These are phyloP conservation scores for Eryngium alpinum DNA, from an alignment of 140 eudicot species.

Conservation along the genomic window DNA sequence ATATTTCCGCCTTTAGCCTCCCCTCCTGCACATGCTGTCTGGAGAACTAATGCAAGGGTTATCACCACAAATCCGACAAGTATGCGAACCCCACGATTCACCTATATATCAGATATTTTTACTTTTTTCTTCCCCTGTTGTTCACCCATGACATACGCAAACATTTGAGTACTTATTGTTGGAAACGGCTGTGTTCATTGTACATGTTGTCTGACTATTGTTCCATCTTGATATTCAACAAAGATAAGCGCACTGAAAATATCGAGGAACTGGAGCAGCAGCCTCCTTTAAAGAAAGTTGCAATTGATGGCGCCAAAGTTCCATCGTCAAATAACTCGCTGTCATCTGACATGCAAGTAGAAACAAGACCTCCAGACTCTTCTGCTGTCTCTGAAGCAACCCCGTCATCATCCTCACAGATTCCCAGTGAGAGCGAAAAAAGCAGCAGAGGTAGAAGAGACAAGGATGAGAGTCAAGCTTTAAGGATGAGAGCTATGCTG, in stretches of 20 bases:
- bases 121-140: neutral
- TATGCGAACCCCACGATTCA: conserved; percentile 14
- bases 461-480: conserved; percentile 21
- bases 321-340: conserved; percentile 24
- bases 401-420: conserved; percentile 23
- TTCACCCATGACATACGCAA: neutral
- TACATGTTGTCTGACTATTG: conserved; percentile 1
- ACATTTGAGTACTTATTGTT: neutral
- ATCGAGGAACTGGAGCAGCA: conserved; percentile 44
- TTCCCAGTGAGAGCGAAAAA: conserved; percentile 16
- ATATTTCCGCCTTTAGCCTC: conserved; percentile 50
- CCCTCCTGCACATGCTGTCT: conserved; percentile 31
- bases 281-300: conserved; percentile 38
- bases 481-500: conserved; percentile 37
- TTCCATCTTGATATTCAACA: conserved; percentile 11
- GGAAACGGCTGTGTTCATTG: neutral
- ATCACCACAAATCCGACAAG: conserved; percentile 30
- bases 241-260: conserved; percentile 48
- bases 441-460: conserved; percentile 14
- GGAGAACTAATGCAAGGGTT: conserved; percentile 35
- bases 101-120: neutral
- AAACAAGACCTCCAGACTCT: conserved; percentile 10
- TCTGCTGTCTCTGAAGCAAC: conserved; percentile 30
- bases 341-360: conserved; percentile 20
- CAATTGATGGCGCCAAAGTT: conserved; percentile 38